Conservation (phyloP, 805 yeast species). For the Wickerhamiella alocasiicola region DNA sequence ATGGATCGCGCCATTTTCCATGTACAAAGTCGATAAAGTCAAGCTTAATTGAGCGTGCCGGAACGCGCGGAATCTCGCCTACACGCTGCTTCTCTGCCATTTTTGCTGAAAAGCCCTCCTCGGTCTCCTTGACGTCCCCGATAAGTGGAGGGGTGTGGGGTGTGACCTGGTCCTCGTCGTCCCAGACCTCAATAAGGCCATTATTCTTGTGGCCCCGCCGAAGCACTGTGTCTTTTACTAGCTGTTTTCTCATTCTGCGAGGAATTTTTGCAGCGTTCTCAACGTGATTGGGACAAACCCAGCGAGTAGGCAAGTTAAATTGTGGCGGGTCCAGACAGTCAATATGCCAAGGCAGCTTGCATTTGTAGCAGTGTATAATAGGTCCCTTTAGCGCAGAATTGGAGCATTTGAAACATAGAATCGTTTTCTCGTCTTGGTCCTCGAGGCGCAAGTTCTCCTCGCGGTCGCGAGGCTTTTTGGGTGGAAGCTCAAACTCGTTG, state of each 20-base stretch:
- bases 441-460: conserved; percentile 30
- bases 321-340: conserved; percentile 76
- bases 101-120: conserved; percentile 1
- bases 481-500: conserved; percentile 31
- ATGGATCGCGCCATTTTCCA: conserved; percentile 26
- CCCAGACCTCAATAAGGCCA: conserved; percentile 46
- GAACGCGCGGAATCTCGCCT: conserved; percentile 44
- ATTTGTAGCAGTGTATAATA: conserved; percentile 69
- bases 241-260: conserved; percentile 30
- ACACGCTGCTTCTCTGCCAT: conserved; percentile 4
- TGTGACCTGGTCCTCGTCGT: conserved; percentile 29
- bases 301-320: conserved; percentile 57
- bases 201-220: conserved; percentile 40
- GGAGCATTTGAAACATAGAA: conserved; percentile 66
- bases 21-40: conserved; percentile 53
- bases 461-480: conserved; percentile 14
- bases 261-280: conserved; percentile 27
- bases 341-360: conserved; percentile 74
- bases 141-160: conserved; percentile 11
- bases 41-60: conserved; percentile 53
- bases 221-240: conserved; percentile 42
- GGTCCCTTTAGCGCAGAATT: conserved; percentile 49
- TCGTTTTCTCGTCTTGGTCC: conserved; percentile 56
- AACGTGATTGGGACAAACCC: conserved; percentile 88
- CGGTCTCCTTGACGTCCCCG: conserved; percentile 4